Evolutionary conservation across 352 stramenopile species (phyloP).

Genomic region (Pythium aquatile): DNA sequence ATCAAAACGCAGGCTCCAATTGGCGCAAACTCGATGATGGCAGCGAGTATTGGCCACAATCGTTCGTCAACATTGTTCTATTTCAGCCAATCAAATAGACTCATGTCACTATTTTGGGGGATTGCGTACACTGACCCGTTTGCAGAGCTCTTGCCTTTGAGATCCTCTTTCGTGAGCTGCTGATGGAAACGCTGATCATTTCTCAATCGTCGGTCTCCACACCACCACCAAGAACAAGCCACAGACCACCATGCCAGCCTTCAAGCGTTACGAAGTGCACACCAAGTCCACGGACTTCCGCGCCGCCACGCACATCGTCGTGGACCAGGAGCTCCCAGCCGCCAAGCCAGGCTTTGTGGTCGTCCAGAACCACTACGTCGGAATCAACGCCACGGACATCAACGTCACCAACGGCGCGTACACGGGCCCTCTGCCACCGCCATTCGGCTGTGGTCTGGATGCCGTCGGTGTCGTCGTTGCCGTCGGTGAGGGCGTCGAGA

Average conservation of each 20-base stretch:
- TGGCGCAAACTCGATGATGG: neutral
- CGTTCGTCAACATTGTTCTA: neutral
- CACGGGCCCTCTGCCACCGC: slow-evolving; percentile 29
- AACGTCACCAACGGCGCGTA: slow-evolving; percentile 60
- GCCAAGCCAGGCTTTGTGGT: slow-evolving; percentile 40
- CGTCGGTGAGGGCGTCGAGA: slow-evolving; percentile 31
- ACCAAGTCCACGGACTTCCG: slow-evolving; percentile 36
- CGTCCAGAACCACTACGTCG: slow-evolving; percentile 39
- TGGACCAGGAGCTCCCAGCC: slow-evolving; percentile 13
- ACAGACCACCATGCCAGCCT: slow-evolving; percentile 11
- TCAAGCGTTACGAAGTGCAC: slow-evolving; percentile 27
- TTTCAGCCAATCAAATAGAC: neutral
- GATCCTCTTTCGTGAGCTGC: neutral
- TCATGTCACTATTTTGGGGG: no score
- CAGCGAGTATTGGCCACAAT: neutral
- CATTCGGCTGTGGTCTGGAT: slow-evolving; percentile 56
- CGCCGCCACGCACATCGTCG: slow-evolving; percentile 29
- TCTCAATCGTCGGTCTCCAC: neutral
- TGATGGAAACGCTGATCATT: neutral
- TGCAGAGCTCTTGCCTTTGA: neutral
- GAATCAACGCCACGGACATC: slow-evolving; percentile 51
- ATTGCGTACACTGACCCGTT: neutral
- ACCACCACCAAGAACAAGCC: neutral
- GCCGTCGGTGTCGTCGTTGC: slow-evolving; percentile 38
- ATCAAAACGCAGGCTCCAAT: neutral